Evolutionary conservation across 2,329 filamentous ascomycete species (phyloP).

Genomic region (Exophiala dermatitidis): DNA sequence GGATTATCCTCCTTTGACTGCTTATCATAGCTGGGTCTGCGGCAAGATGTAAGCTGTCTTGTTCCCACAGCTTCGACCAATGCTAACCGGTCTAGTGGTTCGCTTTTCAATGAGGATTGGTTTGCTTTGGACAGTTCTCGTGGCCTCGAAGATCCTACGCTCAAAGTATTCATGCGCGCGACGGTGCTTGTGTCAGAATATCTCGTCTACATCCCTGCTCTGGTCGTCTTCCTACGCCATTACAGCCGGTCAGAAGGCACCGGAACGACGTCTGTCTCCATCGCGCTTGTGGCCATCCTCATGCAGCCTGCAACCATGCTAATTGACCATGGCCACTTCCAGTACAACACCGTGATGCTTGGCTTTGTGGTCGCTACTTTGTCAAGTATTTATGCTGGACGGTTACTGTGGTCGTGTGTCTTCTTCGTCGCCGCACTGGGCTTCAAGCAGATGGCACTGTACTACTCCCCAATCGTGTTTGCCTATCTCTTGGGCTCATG

Average conservation of each 20-base stretch:
- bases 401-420: slow-evolving; percentile 79
- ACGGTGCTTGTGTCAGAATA: slow-evolving; percentile 90
- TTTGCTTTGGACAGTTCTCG: slow-evolving; percentile 79
- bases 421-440: slow-evolving; percentile 92
- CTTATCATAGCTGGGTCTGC: slow-evolving; percentile 95
- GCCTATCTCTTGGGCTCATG: slow-evolving; percentile 84
- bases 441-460: slow-evolving; percentile 99
- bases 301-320: slow-evolving; percentile 88
- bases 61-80: slow-evolving; percentile 16
- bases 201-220: slow-evolving; percentile 76
- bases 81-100: slow-evolving; percentile 47
- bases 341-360: slow-evolving; percentile 98
- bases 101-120: slow-evolving; percentile 72
- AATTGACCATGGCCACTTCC: slow-evolving; percentile 92
- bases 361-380: slow-evolving; percentile 80
- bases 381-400: slow-evolving; percentile 78
- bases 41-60: slow-evolving; percentile 61
- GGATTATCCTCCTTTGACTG: slow-evolving; percentile 94
- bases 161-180: slow-evolving; percentile 94
- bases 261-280: slow-evolving; percentile 70
- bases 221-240: slow-evolving; percentile 75
- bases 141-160: slow-evolving; percentile 65
- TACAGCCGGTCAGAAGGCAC: slow-evolving; percentile 70
- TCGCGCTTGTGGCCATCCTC: slow-evolving; percentile 81
- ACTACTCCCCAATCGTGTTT: slow-evolving; percentile 90